phyloP scores from a whole-genome alignment of 805 yeast species.

The Cyberlindnera petersonii region DNA sequence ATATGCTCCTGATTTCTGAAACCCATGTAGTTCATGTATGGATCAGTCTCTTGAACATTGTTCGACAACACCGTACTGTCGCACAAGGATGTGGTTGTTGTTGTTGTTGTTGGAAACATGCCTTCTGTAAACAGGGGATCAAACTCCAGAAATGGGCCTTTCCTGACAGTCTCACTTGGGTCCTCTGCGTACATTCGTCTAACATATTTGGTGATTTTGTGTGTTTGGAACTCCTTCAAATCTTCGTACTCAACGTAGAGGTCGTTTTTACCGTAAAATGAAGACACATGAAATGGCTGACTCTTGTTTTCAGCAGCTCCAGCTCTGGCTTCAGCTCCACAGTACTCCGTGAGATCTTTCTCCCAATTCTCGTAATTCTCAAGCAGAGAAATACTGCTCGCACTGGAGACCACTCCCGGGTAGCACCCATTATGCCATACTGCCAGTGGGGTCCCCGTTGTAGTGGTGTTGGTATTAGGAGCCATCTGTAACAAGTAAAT shows the following conservation, averaged over 20 bases:
- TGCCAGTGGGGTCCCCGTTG: background rate
- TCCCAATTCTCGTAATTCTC: constrained; percentile 4
- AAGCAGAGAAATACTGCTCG: constrained; percentile 11
- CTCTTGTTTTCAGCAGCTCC: background rate
- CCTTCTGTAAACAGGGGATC: no score
- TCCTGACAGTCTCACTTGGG: constrained; percentile 1
- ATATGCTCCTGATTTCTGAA: constrained; percentile 5
- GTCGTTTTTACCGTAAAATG: background rate
- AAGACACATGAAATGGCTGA: background rate
- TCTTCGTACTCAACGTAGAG: constrained; percentile 41
- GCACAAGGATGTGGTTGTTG: no score
- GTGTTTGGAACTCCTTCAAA: constrained; percentile 49
- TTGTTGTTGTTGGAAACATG: no score
- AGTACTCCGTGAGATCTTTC: background rate
- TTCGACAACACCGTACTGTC: no score
- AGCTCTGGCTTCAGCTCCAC: background rate
- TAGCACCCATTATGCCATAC: constrained; percentile 44
- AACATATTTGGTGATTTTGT: constrained; percentile 44
- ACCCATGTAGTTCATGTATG: constrained; percentile 2
- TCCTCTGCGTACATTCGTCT: constrained; percentile 35
- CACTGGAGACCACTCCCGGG: constrained; percentile 40
- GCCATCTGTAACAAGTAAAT: constrained; percentile 29
- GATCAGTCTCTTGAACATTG: constrained; percentile 1
- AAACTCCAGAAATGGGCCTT: background rate
- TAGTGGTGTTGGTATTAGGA: no score